Percentiles rank a stretch among this genome's conserved stretches.
phyloP scores from a whole-genome alignment of 306 rosid species.

The Fragaria iinumae region DNA sequence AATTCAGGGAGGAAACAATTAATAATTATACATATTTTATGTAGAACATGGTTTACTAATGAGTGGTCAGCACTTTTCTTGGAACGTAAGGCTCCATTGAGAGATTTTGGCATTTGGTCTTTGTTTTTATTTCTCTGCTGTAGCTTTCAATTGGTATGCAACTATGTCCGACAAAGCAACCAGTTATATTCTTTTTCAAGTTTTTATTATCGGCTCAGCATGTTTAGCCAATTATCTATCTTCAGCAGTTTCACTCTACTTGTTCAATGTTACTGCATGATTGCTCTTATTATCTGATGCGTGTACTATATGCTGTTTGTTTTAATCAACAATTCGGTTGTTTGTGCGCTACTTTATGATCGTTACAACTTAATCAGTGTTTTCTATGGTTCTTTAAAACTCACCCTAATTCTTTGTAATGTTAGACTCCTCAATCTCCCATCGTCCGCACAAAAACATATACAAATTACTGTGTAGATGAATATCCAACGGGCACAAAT shows the following conservation, averaged over 20 bases:
- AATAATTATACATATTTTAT: background rate
- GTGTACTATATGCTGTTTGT: background rate
- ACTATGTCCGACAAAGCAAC: background rate
- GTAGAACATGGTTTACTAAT: background rate
- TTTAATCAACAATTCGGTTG: background rate
- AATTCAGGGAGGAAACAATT: background rate
- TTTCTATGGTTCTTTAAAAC: background rate
- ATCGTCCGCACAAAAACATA: constrained; percentile 82
- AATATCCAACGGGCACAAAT: constrained; percentile 88
- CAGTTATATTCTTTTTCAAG: background rate
- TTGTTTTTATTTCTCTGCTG: background rate
- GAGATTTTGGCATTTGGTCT: background rate
- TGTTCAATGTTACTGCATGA: background rate
- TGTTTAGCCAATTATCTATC: background rate
- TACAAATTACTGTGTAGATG: constrained; percentile 64
- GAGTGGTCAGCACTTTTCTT: background rate
- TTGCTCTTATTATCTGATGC: background rate
- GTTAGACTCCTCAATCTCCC: constrained; percentile 89
- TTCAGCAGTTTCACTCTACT: background rate
- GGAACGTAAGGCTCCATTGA: background rate
- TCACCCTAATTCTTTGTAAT: background rate
- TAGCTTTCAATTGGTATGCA: background rate
- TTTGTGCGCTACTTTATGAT: background rate
- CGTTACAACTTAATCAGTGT: background rate
- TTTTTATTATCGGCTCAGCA: background rate